A percentile compares a stretch with the other conserved stretches of the same genome.
Evolutionary conservation across 352 stramenopile genomes (phyloP).

Genomic region (Phytophthora pistaciae): DNA sequence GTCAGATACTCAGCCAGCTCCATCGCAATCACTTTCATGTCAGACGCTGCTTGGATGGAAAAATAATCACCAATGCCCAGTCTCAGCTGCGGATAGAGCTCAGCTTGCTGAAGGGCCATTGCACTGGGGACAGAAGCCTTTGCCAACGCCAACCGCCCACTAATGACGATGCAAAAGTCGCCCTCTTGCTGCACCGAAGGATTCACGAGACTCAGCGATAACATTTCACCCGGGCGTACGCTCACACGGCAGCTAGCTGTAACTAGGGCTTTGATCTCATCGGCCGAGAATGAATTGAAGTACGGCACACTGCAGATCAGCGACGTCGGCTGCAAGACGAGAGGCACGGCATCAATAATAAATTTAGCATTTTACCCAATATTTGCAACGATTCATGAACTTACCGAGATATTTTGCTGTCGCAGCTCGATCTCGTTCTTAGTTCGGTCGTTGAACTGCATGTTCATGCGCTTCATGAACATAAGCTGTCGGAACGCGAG

Average conservation of each 20-base stretch:
- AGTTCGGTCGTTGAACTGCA: constrained; percentile 77
- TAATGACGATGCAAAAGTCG: constrained; percentile 74
- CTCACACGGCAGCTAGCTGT: constrained; percentile 47
- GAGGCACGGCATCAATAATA: neutral
- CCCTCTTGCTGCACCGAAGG: constrained; percentile 31
- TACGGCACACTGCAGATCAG: constrained; percentile 82
- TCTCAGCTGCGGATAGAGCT: constrained; percentile 62
- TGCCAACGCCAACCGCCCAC: constrained; percentile 58
- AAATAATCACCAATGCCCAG: constrained; percentile 83
- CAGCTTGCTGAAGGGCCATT: constrained; percentile 55
- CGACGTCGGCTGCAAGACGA: constrained; percentile 55
- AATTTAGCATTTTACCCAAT: neutral
- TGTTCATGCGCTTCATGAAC: constrained; percentile 89
- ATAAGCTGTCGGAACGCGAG: constrained; percentile 80
- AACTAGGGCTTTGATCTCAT: constrained; percentile 65
- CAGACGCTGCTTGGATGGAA: constrained; percentile 42
- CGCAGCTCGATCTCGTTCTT: constrained; percentile 85
- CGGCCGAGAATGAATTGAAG: constrained; percentile 71
- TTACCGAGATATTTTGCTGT: constrained; percentile 81
- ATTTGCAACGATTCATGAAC: neutral
- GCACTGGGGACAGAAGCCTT: constrained; percentile 44
- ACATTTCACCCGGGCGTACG: constrained; percentile 62
- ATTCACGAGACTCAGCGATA: constrained; percentile 36
- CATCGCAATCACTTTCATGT: constrained; percentile 75
- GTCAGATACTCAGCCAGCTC: constrained; percentile 71